A percentile compares a stretch with the other conserved stretches of the same genome.
These are phyloP conservation scores for Coemansia reversa DNA, from an alignment of 192 early-diverging fungal species.

Conservation along the genomic window DNA sequence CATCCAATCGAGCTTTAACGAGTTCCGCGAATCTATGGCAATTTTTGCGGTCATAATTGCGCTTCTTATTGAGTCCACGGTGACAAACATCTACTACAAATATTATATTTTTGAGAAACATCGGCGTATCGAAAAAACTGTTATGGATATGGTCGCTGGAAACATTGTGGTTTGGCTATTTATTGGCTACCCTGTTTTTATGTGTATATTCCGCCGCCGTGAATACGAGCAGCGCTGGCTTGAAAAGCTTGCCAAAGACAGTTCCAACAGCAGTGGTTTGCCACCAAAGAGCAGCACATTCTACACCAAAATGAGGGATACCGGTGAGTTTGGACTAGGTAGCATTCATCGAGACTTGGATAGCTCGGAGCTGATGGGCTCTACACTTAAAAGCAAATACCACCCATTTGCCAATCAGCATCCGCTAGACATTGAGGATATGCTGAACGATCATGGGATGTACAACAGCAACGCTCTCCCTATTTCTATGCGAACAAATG, in stretches of 20 bases:
- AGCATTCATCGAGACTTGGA: not conserved
- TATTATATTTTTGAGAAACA: conserved; percentile 24
- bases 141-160: conserved; percentile 18
- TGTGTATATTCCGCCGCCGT: conserved; percentile 27
- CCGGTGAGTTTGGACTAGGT: not conserved
- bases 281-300: not conserved
- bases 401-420: conserved; percentile 12
- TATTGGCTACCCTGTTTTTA: conserved; percentile 28
- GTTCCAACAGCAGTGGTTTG: conserved; percentile 20
- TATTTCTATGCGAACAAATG: conserved; percentile 18
- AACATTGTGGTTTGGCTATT: conserved; percentile 37
- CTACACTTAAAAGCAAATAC: not conserved
- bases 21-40: conserved; percentile 34
- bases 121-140: conserved; percentile 31
- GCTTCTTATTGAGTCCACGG: conserved; percentile 22
- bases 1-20: conserved; percentile 49
- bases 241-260: conserved; percentile 27
- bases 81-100: conserved; percentile 23
- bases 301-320: conserved; percentile 15
- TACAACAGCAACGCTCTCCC: conserved; percentile 25
- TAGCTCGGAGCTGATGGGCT: conserved; percentile 8
- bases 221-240: conserved; percentile 39
- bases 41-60: conserved; percentile 32
- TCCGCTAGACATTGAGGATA: conserved; percentile 1
- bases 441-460: not conserved